These are phyloP conservation scores for Didymella pinodella DNA, from an alignment of 2,329 filamentous ascomycete species.

Conservation along the genomic window DNA sequence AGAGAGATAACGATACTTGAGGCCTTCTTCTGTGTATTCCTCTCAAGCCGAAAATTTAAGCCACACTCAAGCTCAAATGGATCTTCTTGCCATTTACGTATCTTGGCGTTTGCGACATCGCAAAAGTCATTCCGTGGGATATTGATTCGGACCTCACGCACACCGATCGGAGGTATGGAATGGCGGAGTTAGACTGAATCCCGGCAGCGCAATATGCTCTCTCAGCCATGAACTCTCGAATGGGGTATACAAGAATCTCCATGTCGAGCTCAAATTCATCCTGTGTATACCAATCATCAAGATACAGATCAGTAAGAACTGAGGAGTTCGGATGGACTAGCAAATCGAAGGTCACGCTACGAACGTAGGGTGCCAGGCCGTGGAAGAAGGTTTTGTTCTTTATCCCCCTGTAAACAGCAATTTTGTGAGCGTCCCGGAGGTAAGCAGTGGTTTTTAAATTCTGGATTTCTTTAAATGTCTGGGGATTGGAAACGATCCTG, in stretches of 20 bases:
- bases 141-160: not conserved
- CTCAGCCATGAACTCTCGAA: not conserved
- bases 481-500: not conserved
- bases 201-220: not conserved
- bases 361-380: not conserved
- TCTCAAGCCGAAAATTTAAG: not conserved
- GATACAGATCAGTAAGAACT: not conserved
- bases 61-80: not conserved
- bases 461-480: not conserved
- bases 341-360: not conserved
- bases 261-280: not conserved
- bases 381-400: not conserved
- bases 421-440: not conserved
- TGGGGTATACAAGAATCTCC: not conserved
- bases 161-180: not conserved
- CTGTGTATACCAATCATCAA: not conserved
- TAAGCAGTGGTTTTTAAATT: not conserved
- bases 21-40: not conserved
- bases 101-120: not conserved
- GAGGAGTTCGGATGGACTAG: not conserved
- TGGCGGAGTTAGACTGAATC: not conserved
- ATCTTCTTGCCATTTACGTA: not conserved
- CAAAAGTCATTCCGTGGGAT: not conserved
- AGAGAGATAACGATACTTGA: not conserved
- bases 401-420: too few species aligned